Percentiles rank a stretch among this genome's conserved stretches.
Conservation (phyloP, 75 land plant genomes). For the Isoetes taiwanensis region DNA sequence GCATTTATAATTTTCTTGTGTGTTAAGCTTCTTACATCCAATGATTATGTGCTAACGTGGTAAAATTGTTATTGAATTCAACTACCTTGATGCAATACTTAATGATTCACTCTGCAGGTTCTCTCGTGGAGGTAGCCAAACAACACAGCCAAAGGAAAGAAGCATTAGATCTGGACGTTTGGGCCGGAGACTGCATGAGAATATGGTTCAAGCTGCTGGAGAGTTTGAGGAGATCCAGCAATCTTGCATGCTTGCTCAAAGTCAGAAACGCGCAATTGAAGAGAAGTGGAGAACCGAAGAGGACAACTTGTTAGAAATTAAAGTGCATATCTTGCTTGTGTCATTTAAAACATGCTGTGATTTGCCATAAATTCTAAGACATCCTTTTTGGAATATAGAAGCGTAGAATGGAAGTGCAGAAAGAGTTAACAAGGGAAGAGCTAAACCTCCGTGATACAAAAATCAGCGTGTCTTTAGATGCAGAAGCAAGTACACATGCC, state of each 20-base stretch:
- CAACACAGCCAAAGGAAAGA: conserved; percentile 64
- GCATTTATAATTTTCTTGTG: too few species aligned
- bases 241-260: conserved; percentile 13
- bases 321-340: too few species aligned
- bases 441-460: conserved; percentile 35
- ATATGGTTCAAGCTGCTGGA: conserved; percentile 32
- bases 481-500: conserved; percentile 34
- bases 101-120: too few species aligned
- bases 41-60: too few species aligned
- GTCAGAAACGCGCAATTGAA: conserved; percentile 45
- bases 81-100: too few species aligned
- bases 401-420: conserved; percentile 23
- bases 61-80: too few species aligned
- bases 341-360: too few species aligned
- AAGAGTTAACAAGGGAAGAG: conserved; percentile 27
- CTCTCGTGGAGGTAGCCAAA: conserved; percentile 63
- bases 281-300: too few species aligned
- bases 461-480: conserved; percentile 30
- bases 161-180: conserved; percentile 50
- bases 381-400: conserved; percentile 28
- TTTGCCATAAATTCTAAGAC: too few species aligned
- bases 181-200: conserved; percentile 55
- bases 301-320: too few species aligned
- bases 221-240: conserved; percentile 26
- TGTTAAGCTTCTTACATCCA: too few species aligned